Evolutionary conservation across 1,139 yeast species (phyloP), one percentile per base, ranked within the genome.

Genomic region (Eremothecium gossypii): DNA sequence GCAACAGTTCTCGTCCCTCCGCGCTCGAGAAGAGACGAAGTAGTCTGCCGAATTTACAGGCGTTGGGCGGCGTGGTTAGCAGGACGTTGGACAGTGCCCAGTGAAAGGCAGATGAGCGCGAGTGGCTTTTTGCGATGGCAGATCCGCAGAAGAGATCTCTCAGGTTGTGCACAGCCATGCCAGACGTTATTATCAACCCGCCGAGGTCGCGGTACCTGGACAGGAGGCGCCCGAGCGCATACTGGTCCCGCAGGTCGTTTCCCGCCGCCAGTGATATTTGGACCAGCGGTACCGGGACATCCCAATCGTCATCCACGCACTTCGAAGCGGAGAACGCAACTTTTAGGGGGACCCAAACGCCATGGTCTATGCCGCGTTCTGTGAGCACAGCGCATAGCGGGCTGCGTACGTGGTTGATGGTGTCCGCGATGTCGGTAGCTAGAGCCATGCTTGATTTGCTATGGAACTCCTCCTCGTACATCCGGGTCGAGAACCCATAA

Each of bases 91-190:
- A 64, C 11, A 81, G 55, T n/a, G 69, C 46, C 2, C 57, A 49
- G 50, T 75, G 74, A 61, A 82, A 82, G 30, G 69, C 68, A 39
- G 60, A 54, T 5, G 67, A 73, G 51, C 80, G 80, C 0, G 79
- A 74, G 55, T 71, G 51, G 2, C 64, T 54, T 34, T 53, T 53
- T 2, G 58, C 61, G 2, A 52, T 51, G 10, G 40, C 33, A 5
- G 45, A 34, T 42, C 48, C 39, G 23, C 53, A 40, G 3, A 58
- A 55, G 8, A 77, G 36, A 47, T 83, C 89, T 33, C 75, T 53
- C 39, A 83, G 67, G 52, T 83, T 83, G 61, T 83, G 94, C 11
- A 83, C 93, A 6, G 84, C 68, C 83, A 82, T 80, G 2, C 94
- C 94, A 0, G 89, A 80, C 45, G 78, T 72, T 4, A 83, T 57